Evolutionary conservation across 2,329 filamentous ascomycete species (phyloP).

Genomic region (Tetracladium maxilliforme): DNA sequence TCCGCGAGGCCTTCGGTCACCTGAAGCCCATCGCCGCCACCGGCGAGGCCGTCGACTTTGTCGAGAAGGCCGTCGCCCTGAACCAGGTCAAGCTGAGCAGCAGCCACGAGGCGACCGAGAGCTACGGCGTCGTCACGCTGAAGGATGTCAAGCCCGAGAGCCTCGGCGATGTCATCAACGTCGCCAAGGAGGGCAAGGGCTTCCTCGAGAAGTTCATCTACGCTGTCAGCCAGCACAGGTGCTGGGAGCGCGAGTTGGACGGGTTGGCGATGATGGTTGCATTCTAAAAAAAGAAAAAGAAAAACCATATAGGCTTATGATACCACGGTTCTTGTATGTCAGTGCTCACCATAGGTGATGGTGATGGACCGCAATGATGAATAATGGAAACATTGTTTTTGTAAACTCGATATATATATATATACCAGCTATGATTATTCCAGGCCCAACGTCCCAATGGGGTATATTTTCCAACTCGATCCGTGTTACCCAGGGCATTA

Average conservation of each 20-base stretch:
- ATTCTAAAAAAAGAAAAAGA: constrained; percentile 31
- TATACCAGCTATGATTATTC: too few species aligned
- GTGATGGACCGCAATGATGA: too few species aligned
- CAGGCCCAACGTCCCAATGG: too few species aligned
- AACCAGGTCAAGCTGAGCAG: constrained; percentile 31
- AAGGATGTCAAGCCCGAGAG: constrained; percentile 34
- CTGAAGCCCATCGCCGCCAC: constrained; percentile 67
- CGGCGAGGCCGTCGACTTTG: constrained; percentile 53
- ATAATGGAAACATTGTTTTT: too few species aligned
- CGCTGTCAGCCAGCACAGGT: constrained; percentile 56
- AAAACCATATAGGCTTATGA: background rate
- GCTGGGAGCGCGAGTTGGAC: constrained; percentile 59
- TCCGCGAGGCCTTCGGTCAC: constrained; percentile 70
- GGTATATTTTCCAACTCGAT: too few species aligned
- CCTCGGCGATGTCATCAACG: constrained; percentile 44
- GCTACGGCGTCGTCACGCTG: constrained; percentile 66
- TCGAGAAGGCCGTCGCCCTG: constrained; percentile 29
- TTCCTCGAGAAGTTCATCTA: constrained; percentile 61
- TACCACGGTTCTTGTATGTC: too few species aligned
- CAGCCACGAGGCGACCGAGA: constrained; percentile 37
- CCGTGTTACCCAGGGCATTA: too few species aligned
- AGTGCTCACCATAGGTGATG: too few species aligned
- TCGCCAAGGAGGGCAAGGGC: constrained; percentile 50
- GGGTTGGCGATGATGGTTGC: constrained; percentile 53
- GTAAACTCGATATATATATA: too few species aligned